Evolutionary conservation across 2,329 filamentous ascomycete species (phyloP).

Genomic region (Truncatella angustata): DNA sequence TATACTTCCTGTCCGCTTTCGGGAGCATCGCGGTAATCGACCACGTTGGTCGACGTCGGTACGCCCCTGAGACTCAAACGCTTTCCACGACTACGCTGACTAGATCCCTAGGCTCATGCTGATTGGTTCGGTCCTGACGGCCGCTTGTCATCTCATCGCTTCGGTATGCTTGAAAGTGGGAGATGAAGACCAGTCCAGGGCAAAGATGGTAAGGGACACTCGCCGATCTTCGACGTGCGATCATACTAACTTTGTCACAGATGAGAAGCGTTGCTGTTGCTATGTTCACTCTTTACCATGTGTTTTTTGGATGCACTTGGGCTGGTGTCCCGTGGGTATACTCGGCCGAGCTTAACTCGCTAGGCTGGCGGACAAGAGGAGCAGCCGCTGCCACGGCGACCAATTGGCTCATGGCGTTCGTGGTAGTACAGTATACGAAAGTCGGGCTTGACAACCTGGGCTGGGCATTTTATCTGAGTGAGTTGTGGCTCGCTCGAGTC

Average conservation of each 20-base stretch:
- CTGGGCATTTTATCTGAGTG: slow-evolving; percentile 43
- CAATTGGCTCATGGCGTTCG: slow-evolving; percentile 43
- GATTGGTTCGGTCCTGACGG: slow-evolving; percentile 34
- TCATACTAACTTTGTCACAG: too few relatives aligned
- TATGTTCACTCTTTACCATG: slow-evolving; percentile 43
- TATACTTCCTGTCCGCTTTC: slow-evolving; percentile 36
- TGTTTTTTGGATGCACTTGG: slow-evolving; percentile 39
- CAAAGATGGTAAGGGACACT: slow-evolving; percentile 20
- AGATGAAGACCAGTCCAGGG: slow-evolving; percentile 26
- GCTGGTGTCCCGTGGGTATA: slow-evolving; percentile 41
- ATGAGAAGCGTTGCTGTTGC: slow-evolving; percentile 37
- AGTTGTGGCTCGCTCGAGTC: slow-evolving; percentile 12
- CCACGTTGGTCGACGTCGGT: slow-evolving; percentile 38
- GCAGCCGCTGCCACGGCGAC: slow-evolving; percentile 43
- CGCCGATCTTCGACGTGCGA: too few relatives aligned
- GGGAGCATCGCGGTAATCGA: slow-evolving; percentile 38
- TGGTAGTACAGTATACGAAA: slow-evolving; percentile 44
- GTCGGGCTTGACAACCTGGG: slow-evolving; percentile 36
- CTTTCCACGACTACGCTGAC: neutral
- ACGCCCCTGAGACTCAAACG: slow-evolving; percentile 2
- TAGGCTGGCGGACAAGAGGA: slow-evolving; percentile 39
- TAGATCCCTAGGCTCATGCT: slow-evolving; percentile 32
- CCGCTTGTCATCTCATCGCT: slow-evolving; percentile 35
- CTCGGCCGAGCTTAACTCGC: slow-evolving; percentile 39
- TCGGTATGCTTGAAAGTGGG: slow-evolving; percentile 31